Conservation (phyloP, 768 basidiomycete species). For the Obba rivulosa region DNA sequence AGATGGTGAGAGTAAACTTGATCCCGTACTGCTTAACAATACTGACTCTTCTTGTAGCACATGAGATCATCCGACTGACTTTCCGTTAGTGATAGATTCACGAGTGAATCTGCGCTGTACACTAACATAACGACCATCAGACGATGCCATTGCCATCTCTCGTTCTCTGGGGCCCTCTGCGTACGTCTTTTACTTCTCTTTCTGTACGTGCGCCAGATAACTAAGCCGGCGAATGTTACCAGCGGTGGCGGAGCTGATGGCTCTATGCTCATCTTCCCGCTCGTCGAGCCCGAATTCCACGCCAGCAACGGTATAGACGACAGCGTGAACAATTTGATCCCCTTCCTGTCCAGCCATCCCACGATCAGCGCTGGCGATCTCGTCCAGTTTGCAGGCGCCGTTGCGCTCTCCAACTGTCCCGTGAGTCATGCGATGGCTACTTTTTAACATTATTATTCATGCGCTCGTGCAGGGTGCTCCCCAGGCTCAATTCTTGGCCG, state of each 20-base stretch:
- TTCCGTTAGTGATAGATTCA: not conserved
- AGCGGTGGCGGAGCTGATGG: slow-evolving; percentile 36
- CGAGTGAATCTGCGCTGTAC: too few relatives aligned
- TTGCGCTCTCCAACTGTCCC: not conserved
- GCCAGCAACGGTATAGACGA: slow-evolving; percentile 31
- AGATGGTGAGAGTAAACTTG: too few relatives aligned
- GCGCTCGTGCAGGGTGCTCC: slow-evolving; percentile 28
- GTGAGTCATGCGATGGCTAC: slow-evolving; percentile 25
- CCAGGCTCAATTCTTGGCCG: slow-evolving; percentile 31
- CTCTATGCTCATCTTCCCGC: slow-evolving; percentile 27
- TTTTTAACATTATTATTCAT: slow-evolving; percentile 10
- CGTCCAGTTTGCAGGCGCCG: slow-evolving; percentile 1
- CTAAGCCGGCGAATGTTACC: not conserved
- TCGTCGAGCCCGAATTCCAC: slow-evolving; percentile 31
- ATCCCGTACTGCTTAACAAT: too few relatives aligned
- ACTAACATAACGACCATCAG: not conserved
- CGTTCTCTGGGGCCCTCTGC: too few relatives aligned
- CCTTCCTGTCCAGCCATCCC: slow-evolving; percentile 16
- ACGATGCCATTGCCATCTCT: too few relatives aligned
- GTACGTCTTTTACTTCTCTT: too few relatives aligned
- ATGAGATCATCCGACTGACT: too few relatives aligned
- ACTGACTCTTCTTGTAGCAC: too few relatives aligned
- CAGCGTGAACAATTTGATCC: slow-evolving; percentile 17
- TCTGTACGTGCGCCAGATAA: not conserved
- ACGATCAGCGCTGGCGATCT: slow-evolving; percentile 18